These are phyloP conservation scores for Echites panduratus DNA, from an alignment of 257 asterid species.

Conservation along the genomic window DNA sequence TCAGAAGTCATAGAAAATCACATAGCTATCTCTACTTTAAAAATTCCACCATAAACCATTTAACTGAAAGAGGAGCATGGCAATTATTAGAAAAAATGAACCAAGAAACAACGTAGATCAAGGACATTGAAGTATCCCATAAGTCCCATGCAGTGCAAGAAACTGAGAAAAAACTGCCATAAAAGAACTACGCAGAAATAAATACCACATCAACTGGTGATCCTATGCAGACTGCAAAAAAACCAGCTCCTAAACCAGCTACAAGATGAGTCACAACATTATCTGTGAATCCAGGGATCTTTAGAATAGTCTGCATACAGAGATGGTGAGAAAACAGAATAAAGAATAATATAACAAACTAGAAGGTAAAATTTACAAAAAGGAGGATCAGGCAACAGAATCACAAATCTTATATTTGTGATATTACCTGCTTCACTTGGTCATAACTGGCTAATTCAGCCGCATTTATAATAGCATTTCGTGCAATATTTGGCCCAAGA, in stretches of 20 bases:
- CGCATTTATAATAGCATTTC: slow-evolving; percentile 96
- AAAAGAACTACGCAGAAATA: slow-evolving; percentile 1
- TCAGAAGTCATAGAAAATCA: not conserved
- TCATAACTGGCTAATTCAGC: slow-evolving; percentile 98
- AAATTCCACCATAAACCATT: not conserved
- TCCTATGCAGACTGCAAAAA: slow-evolving; percentile 94
- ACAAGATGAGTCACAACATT: slow-evolving; percentile 80
- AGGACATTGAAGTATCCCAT: not conserved
- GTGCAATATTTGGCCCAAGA: slow-evolving; percentile 84
- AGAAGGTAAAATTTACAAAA: slow-evolving; percentile 3
- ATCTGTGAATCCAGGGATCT: slow-evolving; percentile 95
- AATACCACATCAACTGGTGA: slow-evolving; percentile 98
- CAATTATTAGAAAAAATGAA: not conserved
- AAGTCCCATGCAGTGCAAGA: not conserved
- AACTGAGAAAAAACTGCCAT: not conserved
- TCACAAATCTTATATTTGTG: not conserved
- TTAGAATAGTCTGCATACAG: slow-evolving; percentile 62
- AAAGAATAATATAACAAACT: slow-evolving; percentile 8
- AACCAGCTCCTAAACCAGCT: slow-evolving; percentile 96
- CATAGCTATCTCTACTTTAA: not conserved
- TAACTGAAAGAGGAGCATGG: not conserved
- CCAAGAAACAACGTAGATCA: not conserved
- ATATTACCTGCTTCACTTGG: slow-evolving; percentile 91
- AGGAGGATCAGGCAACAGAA: not conserved
- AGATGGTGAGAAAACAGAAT: slow-evolving; percentile 11